Conservation (phyloP, 208 protist genomes). For the Trypanosoma cruzi region DNA sequence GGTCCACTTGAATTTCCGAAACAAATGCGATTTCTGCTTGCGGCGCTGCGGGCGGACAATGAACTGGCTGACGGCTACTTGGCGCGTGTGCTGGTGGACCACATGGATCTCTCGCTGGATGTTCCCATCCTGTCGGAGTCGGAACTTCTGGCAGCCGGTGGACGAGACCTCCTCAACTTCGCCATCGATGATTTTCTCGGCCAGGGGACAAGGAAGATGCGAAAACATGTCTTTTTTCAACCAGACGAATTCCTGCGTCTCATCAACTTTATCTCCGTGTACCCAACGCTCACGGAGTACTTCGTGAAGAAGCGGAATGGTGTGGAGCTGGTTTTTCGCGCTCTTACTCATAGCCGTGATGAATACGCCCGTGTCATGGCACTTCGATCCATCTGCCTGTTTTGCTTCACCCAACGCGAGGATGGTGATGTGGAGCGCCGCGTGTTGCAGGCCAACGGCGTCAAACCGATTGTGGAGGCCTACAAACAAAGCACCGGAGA, state of each 20-base stretch:
- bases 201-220: constrained; percentile 40
- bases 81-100: constrained; percentile 81
- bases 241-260: constrained; percentile 86
- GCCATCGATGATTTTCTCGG: constrained; percentile 82
- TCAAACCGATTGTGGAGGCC: constrained; percentile 71
- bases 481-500: constrained; percentile 87
- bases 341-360: constrained; percentile 69
- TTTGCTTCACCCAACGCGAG: constrained; percentile 78
- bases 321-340: constrained; percentile 73
- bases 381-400: constrained; percentile 75
- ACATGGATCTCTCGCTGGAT: constrained; percentile 91
- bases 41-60: constrained; percentile 85
- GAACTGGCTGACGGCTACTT: constrained; percentile 91
- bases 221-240: constrained; percentile 89
- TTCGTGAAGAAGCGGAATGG: constrained; percentile 77
- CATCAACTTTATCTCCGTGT: constrained; percentile 76
- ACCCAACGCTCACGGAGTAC: constrained; percentile 69
- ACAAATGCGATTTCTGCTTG: constrained; percentile 91
- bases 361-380: constrained; percentile 77
- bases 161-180: constrained; percentile 77
- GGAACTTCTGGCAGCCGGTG: constrained; percentile 66
- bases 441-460: constrained; percentile 72
- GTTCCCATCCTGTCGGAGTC: constrained; percentile 62
- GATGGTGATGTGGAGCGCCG: constrained; percentile 80
- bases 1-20: constrained; percentile 83